Evolutionary conservation across 768 basidiomycete species (phyloP), one percentile per base, ranked within the genome.

Genomic region (Mycena galericulata): DNA sequence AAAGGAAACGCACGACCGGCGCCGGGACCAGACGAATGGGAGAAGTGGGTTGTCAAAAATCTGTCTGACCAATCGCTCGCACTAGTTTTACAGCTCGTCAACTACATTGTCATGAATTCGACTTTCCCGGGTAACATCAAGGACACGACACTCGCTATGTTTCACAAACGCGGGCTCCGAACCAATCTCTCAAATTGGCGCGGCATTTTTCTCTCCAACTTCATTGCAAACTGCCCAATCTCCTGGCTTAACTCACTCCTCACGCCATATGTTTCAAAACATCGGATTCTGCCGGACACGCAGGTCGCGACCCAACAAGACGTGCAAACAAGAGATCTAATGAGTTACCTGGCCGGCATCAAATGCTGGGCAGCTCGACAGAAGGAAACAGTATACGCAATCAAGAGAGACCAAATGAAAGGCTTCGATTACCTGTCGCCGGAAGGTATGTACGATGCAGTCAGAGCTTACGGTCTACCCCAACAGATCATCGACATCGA

Each of bases 331-430:
- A 59, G 76, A 2, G 77, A 79, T 41, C 41, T 79, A 0, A 67
- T 75, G 11, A 68, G 57, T 18, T 75, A 72, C 54, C 46, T 78
- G 0, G 53, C 76, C 3, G 40, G 62, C 24, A 36, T 78, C 22
- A 53, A 77, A 63, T 62, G 63, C 20, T 79, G 73, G 72, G 63
- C 76, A 4, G 26, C 62, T 4, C 62, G 77, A 9, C 50, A 69
- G 20, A 73, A 76, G 5, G 26, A 54, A 12, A 55, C 72, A 0
- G 24, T 78, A 4, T 78, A 68, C 47, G 69, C 69, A 0, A 38
- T 78, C 18, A 65, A 77, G 60, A 66, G 75, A 0, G 77, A 80
- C 46, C 78, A 80, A 41, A 77, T 69, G 72, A 80, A 80, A 51
- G 79, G 79, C 0, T 79, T 79, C 57, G 79, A 79, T 34, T 65